phyloP scores from a whole-genome alignment of 148 eudicot species.

The Amaranthus cruentus region DNA sequence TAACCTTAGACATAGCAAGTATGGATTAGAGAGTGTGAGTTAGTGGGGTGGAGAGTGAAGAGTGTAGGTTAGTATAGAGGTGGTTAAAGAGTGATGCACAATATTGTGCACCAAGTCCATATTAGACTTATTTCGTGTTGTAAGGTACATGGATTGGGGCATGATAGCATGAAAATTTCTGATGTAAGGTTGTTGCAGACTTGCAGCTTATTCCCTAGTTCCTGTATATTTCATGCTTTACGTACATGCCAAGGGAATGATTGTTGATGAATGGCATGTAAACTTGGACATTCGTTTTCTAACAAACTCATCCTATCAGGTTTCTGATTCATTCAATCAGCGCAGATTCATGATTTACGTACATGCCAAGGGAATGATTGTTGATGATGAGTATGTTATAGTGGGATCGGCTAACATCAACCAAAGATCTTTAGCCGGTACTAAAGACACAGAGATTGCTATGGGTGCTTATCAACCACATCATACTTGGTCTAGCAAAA shows the following conservation, averaged over 20 bases:
- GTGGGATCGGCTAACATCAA: constrained; percentile 83
- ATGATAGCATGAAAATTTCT: neutral
- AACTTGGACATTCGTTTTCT: neutral
- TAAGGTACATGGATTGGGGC: neutral
- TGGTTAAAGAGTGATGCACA: too few species aligned
- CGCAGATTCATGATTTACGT: constrained; percentile 80
- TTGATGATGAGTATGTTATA: constrained; percentile 72
- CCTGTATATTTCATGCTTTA: neutral
- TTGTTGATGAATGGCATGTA: neutral
- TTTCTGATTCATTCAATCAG: constrained; percentile 51
- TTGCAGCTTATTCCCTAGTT: neutral
- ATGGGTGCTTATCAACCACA: constrained; percentile 87
- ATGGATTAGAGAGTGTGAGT: too few species aligned
- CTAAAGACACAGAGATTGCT: constrained; percentile 88
- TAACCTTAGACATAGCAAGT: too few species aligned
- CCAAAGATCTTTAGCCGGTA: constrained; percentile 80
- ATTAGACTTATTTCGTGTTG: neutral
- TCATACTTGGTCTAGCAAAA: constrained; percentile 49
- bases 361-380: constrained; percentile 86
- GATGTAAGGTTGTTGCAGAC: neutral
- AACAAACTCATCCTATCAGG: constrained; percentile 30
- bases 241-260: neutral
- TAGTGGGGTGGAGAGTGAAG: too few species aligned
- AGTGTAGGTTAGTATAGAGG: too few species aligned
- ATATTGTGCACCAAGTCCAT: neutral